Conservation (phyloP, 371 early-diverging fungal species). For the Mucor ambiguus region DNA sequence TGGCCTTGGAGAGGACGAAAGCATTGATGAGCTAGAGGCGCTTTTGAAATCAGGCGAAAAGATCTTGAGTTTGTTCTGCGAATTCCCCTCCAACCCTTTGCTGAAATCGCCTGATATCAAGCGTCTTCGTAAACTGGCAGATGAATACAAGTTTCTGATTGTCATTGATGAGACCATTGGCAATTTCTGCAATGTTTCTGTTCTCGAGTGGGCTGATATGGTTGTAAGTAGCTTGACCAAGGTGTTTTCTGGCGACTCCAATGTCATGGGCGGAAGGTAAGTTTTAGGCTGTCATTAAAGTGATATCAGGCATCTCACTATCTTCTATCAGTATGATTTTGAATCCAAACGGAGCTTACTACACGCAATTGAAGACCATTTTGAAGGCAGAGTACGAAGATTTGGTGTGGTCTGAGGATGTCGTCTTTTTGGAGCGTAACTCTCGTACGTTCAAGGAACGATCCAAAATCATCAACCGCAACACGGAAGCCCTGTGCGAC, state of each 20-base stretch:
- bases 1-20: conserved; percentile 76
- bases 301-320: not conserved
- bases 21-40: conserved; percentile 72
- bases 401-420: conserved; percentile 89
- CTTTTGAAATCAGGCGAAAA: conserved; percentile 59
- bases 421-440: conserved; percentile 92
- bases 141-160: conserved; percentile 74
- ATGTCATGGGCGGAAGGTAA: conserved; percentile 97
- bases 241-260: conserved; percentile 92
- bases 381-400: conserved; percentile 74
- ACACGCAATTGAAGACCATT: conserved; percentile 54
- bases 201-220: conserved; percentile 80
- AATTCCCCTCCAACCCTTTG: conserved; percentile 94
- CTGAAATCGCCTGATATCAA: conserved; percentile 80
- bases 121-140: conserved; percentile 75
- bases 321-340: conserved; percentile 68
- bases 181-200: conserved; percentile 85
- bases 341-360: conserved; percentile 73
- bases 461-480: conserved; percentile 73
- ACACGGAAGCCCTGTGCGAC: conserved; percentile 80
- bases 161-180: conserved; percentile 96
- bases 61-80: conserved; percentile 84
- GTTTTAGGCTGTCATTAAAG: not conserved
- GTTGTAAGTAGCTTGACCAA: conserved; percentile 94
- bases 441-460: conserved; percentile 85